Evolutionary conservation across 805 yeast genomes (phyloP).

Genomic region (Yamadazyma ubonensis): DNA sequence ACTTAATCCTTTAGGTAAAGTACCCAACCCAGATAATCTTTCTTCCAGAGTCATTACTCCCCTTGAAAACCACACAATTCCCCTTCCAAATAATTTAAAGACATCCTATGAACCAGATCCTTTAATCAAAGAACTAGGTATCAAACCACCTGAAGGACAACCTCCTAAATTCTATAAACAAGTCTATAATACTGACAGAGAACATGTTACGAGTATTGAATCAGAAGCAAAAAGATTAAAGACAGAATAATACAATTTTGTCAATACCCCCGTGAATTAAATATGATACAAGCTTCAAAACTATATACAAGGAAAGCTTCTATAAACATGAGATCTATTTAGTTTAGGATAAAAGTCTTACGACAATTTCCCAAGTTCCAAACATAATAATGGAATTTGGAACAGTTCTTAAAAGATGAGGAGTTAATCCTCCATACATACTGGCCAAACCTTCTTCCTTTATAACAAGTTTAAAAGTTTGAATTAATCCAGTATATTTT

Average conservation of each 20-base stretch:
- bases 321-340: constrained; percentile 2
- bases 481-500: constrained; percentile 86
- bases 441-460: constrained; percentile 91
- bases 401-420: constrained; percentile 93
- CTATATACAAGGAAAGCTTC: constrained; percentile 10
- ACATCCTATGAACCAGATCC: constrained; percentile 29
- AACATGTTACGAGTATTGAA: constrained; percentile 6
- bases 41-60: constrained; percentile 4
- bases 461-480: constrained; percentile 79
- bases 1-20: constrained; percentile 59
- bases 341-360: constrained; percentile 26
- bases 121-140: constrained; percentile 22
- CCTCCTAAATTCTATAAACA: constrained; percentile 49
- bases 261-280: constrained; percentile 2
- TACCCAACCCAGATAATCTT: constrained; percentile 35
- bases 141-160: constrained; percentile 39
- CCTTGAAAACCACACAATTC: constrained; percentile 31
- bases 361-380: constrained; percentile 92
- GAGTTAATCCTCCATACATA: constrained; percentile 97
- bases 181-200: constrained; percentile 30
- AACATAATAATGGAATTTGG: constrained; percentile 98
- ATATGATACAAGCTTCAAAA: neutral
- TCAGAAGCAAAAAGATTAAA: constrained; percentile 3
- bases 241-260: too few relatives aligned
- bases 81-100: constrained; percentile 20